Percentiles rank a stretch among this genome's conserved stretches.
These are phyloP conservation scores for Achlya hypogyna DNA, from an alignment of 352 stramenopile genomes.

Conservation along the genomic window DNA sequence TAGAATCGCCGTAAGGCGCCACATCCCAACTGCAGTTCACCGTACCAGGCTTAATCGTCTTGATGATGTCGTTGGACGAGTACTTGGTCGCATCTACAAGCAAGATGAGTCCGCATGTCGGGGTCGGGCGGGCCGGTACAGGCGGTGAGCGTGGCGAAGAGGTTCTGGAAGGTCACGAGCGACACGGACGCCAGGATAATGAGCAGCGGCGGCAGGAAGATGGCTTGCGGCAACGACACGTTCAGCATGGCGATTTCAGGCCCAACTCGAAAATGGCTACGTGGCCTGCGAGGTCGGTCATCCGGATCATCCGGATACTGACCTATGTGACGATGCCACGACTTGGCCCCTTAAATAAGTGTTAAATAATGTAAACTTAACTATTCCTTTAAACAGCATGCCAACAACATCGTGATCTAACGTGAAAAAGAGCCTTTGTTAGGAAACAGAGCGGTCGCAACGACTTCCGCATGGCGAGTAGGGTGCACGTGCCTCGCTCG, in stretches of 20 bases:
- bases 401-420: too few species aligned
- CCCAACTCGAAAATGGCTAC: background rate
- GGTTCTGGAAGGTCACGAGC: conserved; percentile 77
- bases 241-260: conserved; percentile 3
- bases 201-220: conserved; percentile 63
- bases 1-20: conserved; percentile 19
- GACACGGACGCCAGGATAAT: conserved; percentile 49
- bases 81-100: conserved; percentile 15
- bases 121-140: conserved; percentile 26
- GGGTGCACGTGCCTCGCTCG: too few species aligned
- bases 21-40: background rate
- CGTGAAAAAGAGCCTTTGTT: too few species aligned
- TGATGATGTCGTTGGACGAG: conserved; percentile 21
- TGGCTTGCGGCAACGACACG: conserved; percentile 36
- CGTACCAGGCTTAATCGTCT: conserved; percentile 16
- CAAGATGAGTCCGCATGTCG: background rate
- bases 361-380: too few species aligned
- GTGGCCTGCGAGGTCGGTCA: too few species aligned
- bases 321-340: too few species aligned
- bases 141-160: conserved; percentile 52
- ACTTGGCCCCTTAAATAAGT: too few species aligned
- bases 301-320: too few species aligned
- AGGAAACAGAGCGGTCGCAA: too few species aligned
- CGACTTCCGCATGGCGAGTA: too few species aligned
- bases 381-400: too few species aligned